Conservation (phyloP, 1,139 yeast genomes). For the Saccharomyces hybrid region DNA sequence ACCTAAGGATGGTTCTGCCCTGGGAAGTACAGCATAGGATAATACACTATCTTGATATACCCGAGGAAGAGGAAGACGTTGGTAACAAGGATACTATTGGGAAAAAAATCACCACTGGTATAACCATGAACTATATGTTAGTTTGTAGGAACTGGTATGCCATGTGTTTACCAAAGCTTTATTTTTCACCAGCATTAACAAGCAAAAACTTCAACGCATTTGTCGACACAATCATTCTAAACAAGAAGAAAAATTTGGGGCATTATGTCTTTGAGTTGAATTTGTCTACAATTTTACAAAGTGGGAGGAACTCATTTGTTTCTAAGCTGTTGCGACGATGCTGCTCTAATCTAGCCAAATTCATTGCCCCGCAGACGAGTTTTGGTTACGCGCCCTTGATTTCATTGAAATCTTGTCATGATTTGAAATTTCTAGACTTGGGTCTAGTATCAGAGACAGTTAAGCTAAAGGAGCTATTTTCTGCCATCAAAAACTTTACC, state of each 20-base stretch:
- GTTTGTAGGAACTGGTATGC: slow-evolving; percentile 57
- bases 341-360: slow-evolving; percentile 50
- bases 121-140: slow-evolving; percentile 48
- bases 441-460: slow-evolving; percentile 90
- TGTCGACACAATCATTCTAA: slow-evolving; percentile 56
- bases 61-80: background rate
- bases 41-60: slow-evolving; percentile 35
- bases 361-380: slow-evolving; percentile 91
- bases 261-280: slow-evolving; percentile 51
- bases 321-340: slow-evolving; percentile 76
- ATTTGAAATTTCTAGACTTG: slow-evolving; percentile 61
- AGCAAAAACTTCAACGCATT: slow-evolving; percentile 65
- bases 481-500: slow-evolving; percentile 57
- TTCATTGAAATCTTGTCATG: slow-evolving; percentile 62
- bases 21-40: slow-evolving; percentile 52
- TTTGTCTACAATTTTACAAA: slow-evolving; percentile 70
- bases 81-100: background rate
- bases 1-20: slow-evolving; percentile 26
- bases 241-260: slow-evolving; percentile 32
- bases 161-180: slow-evolving; percentile 54
- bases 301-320: slow-evolving; percentile 86
- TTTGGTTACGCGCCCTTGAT: slow-evolving; percentile 86
- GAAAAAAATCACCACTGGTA: slow-evolving; percentile 16
- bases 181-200: slow-evolving; percentile 52
- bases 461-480: slow-evolving; percentile 69